A percentile compares a stretch with the other conserved stretches of the same genome.
These are phyloP conservation scores for Eucalyptus polybractea DNA, from an alignment of 345 rosid species.

Conservation along the genomic window DNA sequence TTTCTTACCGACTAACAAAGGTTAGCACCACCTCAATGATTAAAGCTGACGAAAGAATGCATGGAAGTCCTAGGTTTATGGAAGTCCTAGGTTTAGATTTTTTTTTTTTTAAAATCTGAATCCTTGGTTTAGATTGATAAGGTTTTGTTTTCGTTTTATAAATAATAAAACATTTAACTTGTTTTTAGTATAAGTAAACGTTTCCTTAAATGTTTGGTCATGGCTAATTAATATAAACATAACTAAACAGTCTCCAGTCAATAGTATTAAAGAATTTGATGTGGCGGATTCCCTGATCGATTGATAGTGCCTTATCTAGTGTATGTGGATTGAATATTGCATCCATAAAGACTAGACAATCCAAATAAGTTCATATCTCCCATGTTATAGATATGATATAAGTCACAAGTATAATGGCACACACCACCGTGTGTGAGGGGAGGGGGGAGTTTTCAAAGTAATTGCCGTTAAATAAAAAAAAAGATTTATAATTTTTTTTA, in stretches of 20 bases:
- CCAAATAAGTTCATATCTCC: neutral
- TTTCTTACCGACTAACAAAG: neutral
- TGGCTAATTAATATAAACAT: neutral
- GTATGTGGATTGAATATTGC: neutral
- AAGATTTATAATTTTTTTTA: too few relatives aligned
- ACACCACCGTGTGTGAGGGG: neutral
- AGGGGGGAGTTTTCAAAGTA: too few relatives aligned
- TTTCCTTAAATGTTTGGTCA: neutral
- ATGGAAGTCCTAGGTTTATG: neutral
- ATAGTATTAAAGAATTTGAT: neutral
- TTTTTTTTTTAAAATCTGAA: neutral
- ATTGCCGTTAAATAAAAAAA: too few relatives aligned
- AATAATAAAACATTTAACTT: neutral
- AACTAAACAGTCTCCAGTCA: neutral
- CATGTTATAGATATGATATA: neutral
- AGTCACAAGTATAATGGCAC: neutral
- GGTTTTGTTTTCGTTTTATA: neutral
- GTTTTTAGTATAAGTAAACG: neutral
- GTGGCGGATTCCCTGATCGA: neutral
- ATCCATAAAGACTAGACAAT: neutral
- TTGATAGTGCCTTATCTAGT: neutral
- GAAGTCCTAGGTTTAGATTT: neutral
- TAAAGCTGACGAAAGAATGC: neutral
- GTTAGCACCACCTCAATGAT: neutral
- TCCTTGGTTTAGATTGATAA: neutral